Base-by-base conservation (phyloP, 2,329 filamentous ascomycete genomes). In the Fusarium oligoseptatum region DNA sequence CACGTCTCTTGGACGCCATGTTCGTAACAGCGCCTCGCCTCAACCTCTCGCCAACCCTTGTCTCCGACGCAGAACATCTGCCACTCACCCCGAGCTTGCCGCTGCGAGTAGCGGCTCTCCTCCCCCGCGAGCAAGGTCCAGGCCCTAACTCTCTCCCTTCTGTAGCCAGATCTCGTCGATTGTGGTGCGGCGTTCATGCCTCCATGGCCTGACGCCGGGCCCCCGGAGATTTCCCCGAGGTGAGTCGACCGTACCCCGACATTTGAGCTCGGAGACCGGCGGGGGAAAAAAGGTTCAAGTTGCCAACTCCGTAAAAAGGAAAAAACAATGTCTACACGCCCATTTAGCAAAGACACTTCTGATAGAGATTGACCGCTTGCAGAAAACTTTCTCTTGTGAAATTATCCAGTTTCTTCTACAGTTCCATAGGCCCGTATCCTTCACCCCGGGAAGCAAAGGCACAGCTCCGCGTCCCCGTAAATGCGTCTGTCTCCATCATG, bases 251-350 rank as follows among this genome's bases (percentile, higher is more conserved):
- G 66, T 68, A 66, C 69, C 72, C 73, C 72, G 72, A 75, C 70
- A 63, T 75, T 57, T 27, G 39, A 76, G 62, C 73, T 75, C 73
- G 73, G 73, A 76, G 73, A 75, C 73, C 73, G 73, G 73, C 70
- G 73, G 73, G 73, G 70, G 60, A 71, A 68, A 61, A 71, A 68
- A 61, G 43, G 50, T 32, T 29, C 27, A 48, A 14, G 8, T 27
- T 63, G 39, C 24, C 24, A 20, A 45, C 20, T 8, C 24, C 52
- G 39, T 29, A 32, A 34, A 34, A 50, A 22, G 29, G 61, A 29
- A 39, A 41, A 50, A 36, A 39, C 55, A 36, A 36, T 48, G 60
- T 58, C n/a, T n/a, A 29, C 45, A 29, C 17, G 22, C n/a, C 11
- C n/a, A 41, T 11, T 27, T 7, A 29, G 20, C 32, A 55, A 27